phyloP scores from a whole-genome alignment of 2,329 filamentous ascomycete genomes.

The Xylariaceae sp. region DNA sequence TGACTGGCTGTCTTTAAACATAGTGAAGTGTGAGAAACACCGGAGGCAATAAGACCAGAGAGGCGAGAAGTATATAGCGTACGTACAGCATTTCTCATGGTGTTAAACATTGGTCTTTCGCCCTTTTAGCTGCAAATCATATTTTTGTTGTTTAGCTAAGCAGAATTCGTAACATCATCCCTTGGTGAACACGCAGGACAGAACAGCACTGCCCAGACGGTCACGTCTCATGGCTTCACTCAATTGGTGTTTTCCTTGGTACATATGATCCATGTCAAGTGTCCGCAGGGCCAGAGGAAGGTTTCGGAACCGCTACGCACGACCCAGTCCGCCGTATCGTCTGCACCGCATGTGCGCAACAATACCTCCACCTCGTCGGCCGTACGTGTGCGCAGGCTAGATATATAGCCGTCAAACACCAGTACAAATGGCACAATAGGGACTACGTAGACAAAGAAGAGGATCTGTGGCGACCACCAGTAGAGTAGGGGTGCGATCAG shows the following conservation, averaged over 20 bases:
- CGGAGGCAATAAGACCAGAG: not conserved
- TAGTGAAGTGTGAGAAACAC: constrained; percentile 5
- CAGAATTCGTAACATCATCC: not conserved
- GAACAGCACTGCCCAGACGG: not conserved
- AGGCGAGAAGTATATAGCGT: constrained; percentile 15
- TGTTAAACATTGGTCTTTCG: constrained; percentile 12
- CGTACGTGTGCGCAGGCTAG: constrained; percentile 70
- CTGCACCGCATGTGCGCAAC: constrained; percentile 59
- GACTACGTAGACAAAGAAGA: constrained; percentile 71
- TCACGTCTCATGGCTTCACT: not conserved
- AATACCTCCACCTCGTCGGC: constrained; percentile 68
- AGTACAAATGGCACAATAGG: constrained; percentile 73
- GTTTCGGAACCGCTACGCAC: constrained; percentile 54
- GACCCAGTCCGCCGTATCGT: constrained; percentile 53
- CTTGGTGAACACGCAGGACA: not conserved
- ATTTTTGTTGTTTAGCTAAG: not conserved
- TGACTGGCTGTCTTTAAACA: not conserved
- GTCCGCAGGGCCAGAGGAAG: constrained; percentile 59
- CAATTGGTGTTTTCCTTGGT: constrained; percentile 43
- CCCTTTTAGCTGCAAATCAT: not conserved
- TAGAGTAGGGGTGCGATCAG: constrained; percentile 60
- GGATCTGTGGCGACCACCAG: constrained; percentile 51
- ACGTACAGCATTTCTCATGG: constrained; percentile 4
- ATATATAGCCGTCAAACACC: constrained; percentile 73
- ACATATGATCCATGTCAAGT: constrained; percentile 60